These are phyloP conservation scores for Saturnispora sekii DNA, from an alignment of 805 yeast species.

Conservation along the genomic window DNA sequence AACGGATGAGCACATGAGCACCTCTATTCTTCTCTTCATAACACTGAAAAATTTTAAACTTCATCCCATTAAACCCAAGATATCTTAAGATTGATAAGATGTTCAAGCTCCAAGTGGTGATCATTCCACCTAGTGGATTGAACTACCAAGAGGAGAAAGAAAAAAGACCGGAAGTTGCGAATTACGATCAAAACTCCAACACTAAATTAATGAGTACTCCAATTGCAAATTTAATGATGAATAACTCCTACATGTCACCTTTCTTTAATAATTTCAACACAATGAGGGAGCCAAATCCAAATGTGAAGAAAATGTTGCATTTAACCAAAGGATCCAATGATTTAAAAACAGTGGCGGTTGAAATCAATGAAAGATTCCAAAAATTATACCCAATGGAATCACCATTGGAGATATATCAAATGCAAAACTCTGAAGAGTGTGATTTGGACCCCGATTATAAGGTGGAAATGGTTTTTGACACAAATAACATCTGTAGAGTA, in stretches of 20 bases:
- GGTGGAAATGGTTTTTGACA: slow-evolving; percentile 55
- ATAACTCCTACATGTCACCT: slow-evolving; percentile 9
- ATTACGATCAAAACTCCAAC: background rate
- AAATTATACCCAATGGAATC: slow-evolving; percentile 59
- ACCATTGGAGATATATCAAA: slow-evolving; percentile 42
- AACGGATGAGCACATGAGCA: slow-evolving; percentile 1
- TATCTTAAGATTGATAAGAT: background rate
- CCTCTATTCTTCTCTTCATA: background rate
- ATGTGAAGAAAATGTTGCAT: slow-evolving; percentile 46
- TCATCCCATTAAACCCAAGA: no score
- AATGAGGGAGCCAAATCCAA: background rate
- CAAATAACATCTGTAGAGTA: slow-evolving; percentile 38
- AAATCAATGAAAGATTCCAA: slow-evolving; percentile 43
- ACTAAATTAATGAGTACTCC: slow-evolving; percentile 24
- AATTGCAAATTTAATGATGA: slow-evolving; percentile 9
- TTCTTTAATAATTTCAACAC: background rate
- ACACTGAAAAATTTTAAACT: background rate
- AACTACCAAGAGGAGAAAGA: background rate
- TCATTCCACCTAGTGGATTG: slow-evolving; percentile 10
- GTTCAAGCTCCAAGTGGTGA: slow-evolving; percentile 14
- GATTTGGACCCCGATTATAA: slow-evolving; percentile 73
- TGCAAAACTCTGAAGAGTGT: slow-evolving; percentile 60
- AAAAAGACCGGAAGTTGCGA: slow-evolving; percentile 1
- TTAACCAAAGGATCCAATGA: slow-evolving; percentile 42
- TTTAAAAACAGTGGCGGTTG: slow-evolving; percentile 41